Evolutionary conservation across 2,329 filamentous ascomycete species (phyloP).

Genomic region (Aspergillus piperis): DNA sequence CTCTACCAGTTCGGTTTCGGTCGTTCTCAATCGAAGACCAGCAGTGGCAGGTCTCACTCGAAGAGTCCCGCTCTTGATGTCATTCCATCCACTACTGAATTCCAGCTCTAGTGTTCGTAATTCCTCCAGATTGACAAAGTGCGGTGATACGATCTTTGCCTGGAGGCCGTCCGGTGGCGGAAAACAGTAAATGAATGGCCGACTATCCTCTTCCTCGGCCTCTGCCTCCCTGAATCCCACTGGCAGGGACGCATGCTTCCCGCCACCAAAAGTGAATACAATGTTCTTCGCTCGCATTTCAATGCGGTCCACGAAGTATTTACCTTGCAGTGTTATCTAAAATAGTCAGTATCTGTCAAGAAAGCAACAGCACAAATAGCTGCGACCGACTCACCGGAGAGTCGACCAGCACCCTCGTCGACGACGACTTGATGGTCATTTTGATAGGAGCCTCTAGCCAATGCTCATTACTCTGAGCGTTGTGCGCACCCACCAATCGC

Average conservation of each 20-base stretch:
- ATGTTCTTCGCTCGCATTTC: slow-evolving; percentile 54
- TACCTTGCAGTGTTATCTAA: slow-evolving; percentile 58
- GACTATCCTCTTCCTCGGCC: slow-evolving; percentile 47
- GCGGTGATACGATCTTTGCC: slow-evolving; percentile 66
- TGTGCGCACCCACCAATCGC: slow-evolving; percentile 57
- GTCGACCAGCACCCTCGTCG: slow-evolving; percentile 54
- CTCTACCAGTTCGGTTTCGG: slow-evolving; percentile 49
- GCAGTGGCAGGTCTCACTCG: slow-evolving; percentile 61
- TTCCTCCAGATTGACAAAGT: slow-evolving; percentile 75
- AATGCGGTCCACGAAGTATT: slow-evolving; percentile 74
- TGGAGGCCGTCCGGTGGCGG: slow-evolving; percentile 70
- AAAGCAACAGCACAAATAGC: background rate
- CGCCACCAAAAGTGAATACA: slow-evolving; percentile 37
- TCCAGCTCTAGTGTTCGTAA: slow-evolving; percentile 75
- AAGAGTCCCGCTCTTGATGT: slow-evolving; percentile 53
- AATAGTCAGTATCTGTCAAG: slow-evolving; percentile 2
- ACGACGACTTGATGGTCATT: slow-evolving; percentile 57
- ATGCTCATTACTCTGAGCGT: slow-evolving; percentile 62
- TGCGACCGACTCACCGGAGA: slow-evolving; percentile 43
- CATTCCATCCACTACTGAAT: slow-evolving; percentile 73
- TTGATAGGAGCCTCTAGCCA: slow-evolving; percentile 58
- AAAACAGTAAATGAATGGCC: slow-evolving; percentile 70
- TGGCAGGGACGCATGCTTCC: slow-evolving; percentile 32
- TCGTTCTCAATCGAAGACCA: slow-evolving; percentile 59
- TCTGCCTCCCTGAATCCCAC: slow-evolving; percentile 39